Base-by-base conservation (phyloP, 345 rosid species). In the Salix dunnii region DNA sequence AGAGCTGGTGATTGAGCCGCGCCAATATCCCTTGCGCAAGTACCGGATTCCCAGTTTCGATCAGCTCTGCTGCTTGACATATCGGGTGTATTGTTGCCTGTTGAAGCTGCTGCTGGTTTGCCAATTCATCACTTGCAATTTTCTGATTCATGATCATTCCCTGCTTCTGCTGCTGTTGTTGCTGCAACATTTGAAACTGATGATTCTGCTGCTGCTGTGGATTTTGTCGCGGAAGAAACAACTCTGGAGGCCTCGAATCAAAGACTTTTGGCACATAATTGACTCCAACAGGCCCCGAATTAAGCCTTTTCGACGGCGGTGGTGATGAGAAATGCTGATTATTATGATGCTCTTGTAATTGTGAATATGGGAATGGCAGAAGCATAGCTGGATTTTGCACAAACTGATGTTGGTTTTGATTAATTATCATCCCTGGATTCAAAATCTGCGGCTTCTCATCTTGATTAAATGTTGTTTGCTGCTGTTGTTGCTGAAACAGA, bases 1-100 rank as follows among this genome's bases (percentile, higher is more conserved):
- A 89, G 91, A 96, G 98, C 91, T 91, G 97, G 85, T 96, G 99
- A 96, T 96, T 96, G 98, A 96, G 99, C 98, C 99, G 99, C 98
- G 99, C 99, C 99, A 96, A 96, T 96, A 96, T 96, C 98, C 89
- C 99, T 88, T 93, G 98, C 92, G 99, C 99, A 72, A 84, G 98
- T 83, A 81, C 80, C 85, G 81, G 83, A 73, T 91, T 89, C 80
- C 91, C 91, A 58, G 91, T 84, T 85, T 88, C 95, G 81, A 94
- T 89, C 74, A 94, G 90, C 88, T 94, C 98, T 84, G 95, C 90
- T 51, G 94, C 91, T 88, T 90, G 89, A 83, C 88, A 89, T 65
- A 94, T 84, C 82, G 90, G 97, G 86, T 89, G 91, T 51, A 87
- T 84, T 78, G 90, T 81, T 58, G 91, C 86, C 77, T 90, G 89